These are phyloP conservation scores for Colletotrichum orbiculare DNA, from an alignment of 2,329 filamentous ascomycete genomes.

Conservation along the genomic window DNA sequence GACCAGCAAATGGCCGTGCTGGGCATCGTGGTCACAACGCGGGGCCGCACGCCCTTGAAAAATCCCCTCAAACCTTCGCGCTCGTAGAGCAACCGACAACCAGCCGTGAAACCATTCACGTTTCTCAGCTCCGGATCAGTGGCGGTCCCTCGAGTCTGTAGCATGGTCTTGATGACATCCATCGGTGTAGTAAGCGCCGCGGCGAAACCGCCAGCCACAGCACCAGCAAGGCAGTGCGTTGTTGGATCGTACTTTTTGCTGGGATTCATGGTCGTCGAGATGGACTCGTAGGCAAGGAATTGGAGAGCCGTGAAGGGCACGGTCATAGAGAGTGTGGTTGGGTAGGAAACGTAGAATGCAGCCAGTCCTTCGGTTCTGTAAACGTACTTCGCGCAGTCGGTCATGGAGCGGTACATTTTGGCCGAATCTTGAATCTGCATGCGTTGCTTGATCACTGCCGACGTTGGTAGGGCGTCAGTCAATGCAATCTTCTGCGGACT, in stretches of 20 bases:
- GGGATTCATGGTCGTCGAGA: conserved; percentile 94
- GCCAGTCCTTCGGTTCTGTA: conserved; percentile 88
- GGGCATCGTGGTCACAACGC: conserved; percentile 96
- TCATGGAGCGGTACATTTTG: conserved; percentile 84
- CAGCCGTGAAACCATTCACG: conserved; percentile 84
- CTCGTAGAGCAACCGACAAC: conserved; percentile 82
- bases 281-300: conserved; percentile 96
- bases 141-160: conserved; percentile 91
- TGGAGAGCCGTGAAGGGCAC: conserved; percentile 97
- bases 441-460: conserved; percentile 94
- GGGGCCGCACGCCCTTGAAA: conserved; percentile 90
- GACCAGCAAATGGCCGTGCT: conserved; percentile 99
- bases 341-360: conserved; percentile 98
- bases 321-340: conserved; percentile 97
- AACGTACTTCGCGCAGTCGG: conserved; percentile 87
- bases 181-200: conserved; percentile 95
- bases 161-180: conserved; percentile 97
- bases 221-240: conserved; percentile 93
- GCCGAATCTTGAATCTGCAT: conserved; percentile 99
- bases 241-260: conserved; percentile 87
- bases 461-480: conserved; percentile 10
- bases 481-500: too few species aligned
- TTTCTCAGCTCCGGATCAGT: conserved; percentile 82
- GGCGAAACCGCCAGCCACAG: conserved; percentile 90
- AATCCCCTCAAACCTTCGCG: conserved; percentile 89